Base-by-base conservation (phyloP, 257 asterid genomes). In the Thymus mandschuricus region DNA sequence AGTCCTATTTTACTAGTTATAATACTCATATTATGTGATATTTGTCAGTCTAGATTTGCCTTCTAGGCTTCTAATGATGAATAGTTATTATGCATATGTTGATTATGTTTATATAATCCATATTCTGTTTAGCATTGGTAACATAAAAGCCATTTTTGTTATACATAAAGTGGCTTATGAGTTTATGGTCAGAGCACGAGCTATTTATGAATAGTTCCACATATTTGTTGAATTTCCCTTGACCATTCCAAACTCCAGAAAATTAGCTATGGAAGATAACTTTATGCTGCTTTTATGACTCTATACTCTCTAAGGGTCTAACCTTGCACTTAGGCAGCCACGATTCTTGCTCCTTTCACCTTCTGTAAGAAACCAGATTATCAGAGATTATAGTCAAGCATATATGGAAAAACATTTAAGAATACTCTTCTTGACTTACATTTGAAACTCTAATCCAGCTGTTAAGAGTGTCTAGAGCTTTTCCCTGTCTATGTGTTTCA, bases 401-500 rank as follows among this genome's bases (percentile, higher is more conserved):
- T 12, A 55, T 29, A 34, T 10, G 33, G 33, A 61, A 13, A 44
- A 44, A 5, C 7, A 55, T 2, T 6, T 49, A 65, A 33, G 41
- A 46, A 41, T 30, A 67, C 33, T 15, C 49, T 3, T 52, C n/a
- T 63, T 56, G 66, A 46, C 79, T 54, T 80, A 80, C 86, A 50
- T 45, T 80, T 15, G 86, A 82, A 66, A 80, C 50, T 28, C 33
- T 54, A 72, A 40, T 69, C 89, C 92, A 86, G 41, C 69, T 33
- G 38, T 80, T 45, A n/a, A 86, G 87, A 46, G 84, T 82, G 68
- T 69, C 44, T 66, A 82, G 56, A 63, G 83, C 87, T 78, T 80
- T 86, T 65, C 89, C 91, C 1, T 76, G 81, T 69, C 12, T 72
- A 63, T 86, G 91, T 44, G 85, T 78, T 55, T 62, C 64, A 34